These are phyloP conservation scores for Sporothrix globosa DNA, from an alignment of 2,329 filamentous ascomycete species.

Conservation along the genomic window DNA sequence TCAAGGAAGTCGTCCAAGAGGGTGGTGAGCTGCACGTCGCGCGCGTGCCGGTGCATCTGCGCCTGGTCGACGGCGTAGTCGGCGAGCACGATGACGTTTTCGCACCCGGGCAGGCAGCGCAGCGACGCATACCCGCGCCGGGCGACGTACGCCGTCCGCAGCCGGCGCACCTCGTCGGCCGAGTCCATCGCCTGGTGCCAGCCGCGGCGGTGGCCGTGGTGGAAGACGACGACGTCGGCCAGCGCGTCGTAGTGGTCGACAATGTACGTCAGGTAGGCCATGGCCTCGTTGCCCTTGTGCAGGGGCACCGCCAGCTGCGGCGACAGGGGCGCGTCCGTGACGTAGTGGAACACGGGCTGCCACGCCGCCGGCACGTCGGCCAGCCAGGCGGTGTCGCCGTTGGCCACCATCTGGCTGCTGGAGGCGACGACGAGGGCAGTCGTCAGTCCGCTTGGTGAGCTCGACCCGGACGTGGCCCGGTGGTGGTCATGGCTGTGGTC, in stretches of 20 bases:
- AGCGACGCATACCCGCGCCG: slow-evolving; percentile 62
- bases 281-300: slow-evolving; percentile 59
- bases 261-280: slow-evolving; percentile 65
- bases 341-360: slow-evolving; percentile 37
- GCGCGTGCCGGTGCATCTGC: slow-evolving; percentile 23
- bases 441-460: not conserved
- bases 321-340: slow-evolving; percentile 37
- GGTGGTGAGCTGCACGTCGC: slow-evolving; percentile 36
- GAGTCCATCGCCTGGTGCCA: slow-evolving; percentile 63
- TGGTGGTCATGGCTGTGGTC: not conserved
- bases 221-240: slow-evolving; percentile 62
- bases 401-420: not conserved
- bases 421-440: slow-evolving; percentile 14
- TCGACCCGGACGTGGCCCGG: not conserved
- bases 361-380: slow-evolving; percentile 34
- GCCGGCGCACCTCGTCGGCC: slow-evolving; percentile 52
- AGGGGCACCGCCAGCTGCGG: slow-evolving; percentile 37
- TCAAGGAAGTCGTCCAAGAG: slow-evolving; percentile 38
- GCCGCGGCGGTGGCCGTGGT: slow-evolving; percentile 57
- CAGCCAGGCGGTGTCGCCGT: not conserved
- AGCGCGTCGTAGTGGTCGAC: slow-evolving; percentile 64
- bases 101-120: slow-evolving; percentile 51
- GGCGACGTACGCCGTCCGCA: slow-evolving; percentile 56
- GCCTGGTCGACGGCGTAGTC: slow-evolving; percentile 27
- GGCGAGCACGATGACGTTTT: slow-evolving; percentile 39